A percentile compares a stretch with the other conserved stretches of the same genome.
phyloP scores from a whole-genome alignment of 2,329 filamentous ascomycete genomes.

The Neophaeococcomyces aloes region DNA sequence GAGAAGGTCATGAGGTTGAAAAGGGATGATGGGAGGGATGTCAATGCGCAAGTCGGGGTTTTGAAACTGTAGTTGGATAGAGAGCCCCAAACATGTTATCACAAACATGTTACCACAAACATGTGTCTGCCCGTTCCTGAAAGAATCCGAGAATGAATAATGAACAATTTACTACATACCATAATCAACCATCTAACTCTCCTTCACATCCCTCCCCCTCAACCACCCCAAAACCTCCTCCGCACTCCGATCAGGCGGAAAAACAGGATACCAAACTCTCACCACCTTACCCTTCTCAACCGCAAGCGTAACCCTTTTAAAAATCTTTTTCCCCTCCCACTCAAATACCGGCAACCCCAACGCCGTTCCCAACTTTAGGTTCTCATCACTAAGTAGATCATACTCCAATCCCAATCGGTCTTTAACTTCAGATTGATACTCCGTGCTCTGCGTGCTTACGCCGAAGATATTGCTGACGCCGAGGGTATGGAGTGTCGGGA shows the following conservation, averaged over 20 bases:
- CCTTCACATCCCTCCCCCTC: too few relatives aligned
- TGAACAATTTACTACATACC: too few relatives aligned
- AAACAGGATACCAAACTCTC: conserved; percentile 37
- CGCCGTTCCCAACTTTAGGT: conserved; percentile 26
- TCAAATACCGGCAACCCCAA: conserved; percentile 32
- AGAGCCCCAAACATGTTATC: too few relatives aligned
- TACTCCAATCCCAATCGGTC: conserved; percentile 31
- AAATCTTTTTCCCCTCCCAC: conserved; percentile 28
- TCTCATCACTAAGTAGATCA: conserved; percentile 33
- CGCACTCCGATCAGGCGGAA: conserved; percentile 33
- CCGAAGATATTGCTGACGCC: conserved; percentile 31
- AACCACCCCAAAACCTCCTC: conserved; percentile 29
- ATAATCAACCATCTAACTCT: too few relatives aligned
- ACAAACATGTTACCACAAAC: too few relatives aligned
- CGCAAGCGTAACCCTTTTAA: conserved; percentile 31
- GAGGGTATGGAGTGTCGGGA: conserved; percentile 21
- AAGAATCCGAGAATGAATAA: too few relatives aligned
- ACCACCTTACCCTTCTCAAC: conserved; percentile 31
- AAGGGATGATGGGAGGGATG: neutral
- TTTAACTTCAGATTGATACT: conserved; percentile 31
- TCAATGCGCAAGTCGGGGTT: conserved; percentile 4
- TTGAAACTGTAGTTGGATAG: conserved; percentile 8
- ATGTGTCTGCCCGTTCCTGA: too few relatives aligned
- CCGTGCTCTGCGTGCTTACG: conserved; percentile 31
- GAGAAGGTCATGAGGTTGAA: conserved; percentile 3